Conservation (phyloP, 164 flowering plant genomes). For the Protea cynaroides region DNA sequence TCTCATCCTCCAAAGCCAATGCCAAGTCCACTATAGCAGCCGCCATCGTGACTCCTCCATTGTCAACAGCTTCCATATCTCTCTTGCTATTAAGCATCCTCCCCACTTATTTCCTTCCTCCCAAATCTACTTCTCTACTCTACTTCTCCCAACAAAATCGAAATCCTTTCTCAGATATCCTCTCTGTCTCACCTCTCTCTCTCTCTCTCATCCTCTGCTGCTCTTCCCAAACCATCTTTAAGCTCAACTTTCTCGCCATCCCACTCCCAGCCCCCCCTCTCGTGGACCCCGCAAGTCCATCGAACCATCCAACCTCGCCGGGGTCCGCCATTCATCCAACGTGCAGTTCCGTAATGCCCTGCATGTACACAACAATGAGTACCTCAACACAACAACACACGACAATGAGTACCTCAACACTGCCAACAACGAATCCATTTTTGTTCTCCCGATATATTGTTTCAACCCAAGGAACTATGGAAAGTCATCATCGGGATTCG, state of each 20-base stretch:
- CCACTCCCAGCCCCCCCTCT: conserved; percentile 58
- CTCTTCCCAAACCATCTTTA: conserved; percentile 35
- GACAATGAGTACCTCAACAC: conserved; percentile 84
- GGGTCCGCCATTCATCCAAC: conserved; percentile 61
- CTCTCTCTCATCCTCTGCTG: conserved; percentile 31
- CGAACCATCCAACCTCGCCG: conserved; percentile 67
- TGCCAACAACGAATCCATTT: conserved; percentile 71
- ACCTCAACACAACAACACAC: too few species aligned
- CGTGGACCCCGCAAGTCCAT: conserved; percentile 52
- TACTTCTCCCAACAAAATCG: conserved; percentile 34
- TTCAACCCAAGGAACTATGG: conserved; percentile 90
- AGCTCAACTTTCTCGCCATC: conserved; percentile 49
- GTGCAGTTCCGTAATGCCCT: conserved; percentile 94
- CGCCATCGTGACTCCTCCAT: neutral
- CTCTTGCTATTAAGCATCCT: conserved; percentile 50
- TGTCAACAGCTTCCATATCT: conserved; percentile 49
- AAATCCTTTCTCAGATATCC: conserved; percentile 61
- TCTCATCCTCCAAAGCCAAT: conserved; percentile 7
- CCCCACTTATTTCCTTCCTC: conserved; percentile 42
- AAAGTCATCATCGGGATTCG: conserved; percentile 83
- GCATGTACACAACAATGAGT: too few species aligned
- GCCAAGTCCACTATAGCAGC: neutral
- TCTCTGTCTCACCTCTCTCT: conserved; percentile 40
- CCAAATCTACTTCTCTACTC: conserved; percentile 25
- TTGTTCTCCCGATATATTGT: conserved; percentile 81